Evolutionary conservation across 176 grass and related monocot species (phyloP).

Genomic region (Echinochloa phyllopogon): DNA sequence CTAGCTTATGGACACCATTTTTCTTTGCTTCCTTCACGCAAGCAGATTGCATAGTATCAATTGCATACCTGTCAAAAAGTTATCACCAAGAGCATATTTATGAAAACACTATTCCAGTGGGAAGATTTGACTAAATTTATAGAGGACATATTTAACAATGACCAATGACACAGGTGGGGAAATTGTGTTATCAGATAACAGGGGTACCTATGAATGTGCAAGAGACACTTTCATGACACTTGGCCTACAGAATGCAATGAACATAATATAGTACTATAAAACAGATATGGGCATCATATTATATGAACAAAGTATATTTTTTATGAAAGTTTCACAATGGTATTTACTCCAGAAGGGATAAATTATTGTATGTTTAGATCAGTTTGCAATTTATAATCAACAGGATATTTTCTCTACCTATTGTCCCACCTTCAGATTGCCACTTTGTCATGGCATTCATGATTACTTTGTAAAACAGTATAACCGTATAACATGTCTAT

Average conservation of each 20-base stretch:
- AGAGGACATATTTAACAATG: background rate
- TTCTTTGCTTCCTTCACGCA: constrained; percentile 71
- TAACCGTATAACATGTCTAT: too few relatives aligned
- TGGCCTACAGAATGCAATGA: background rate
- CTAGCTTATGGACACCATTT: constrained; percentile 45
- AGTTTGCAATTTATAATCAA: background rate
- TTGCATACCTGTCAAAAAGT: constrained; percentile 69
- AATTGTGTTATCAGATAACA: background rate
- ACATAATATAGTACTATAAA: background rate
- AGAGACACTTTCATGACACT: background rate
- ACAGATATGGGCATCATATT: background rate
- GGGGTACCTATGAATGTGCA: background rate
- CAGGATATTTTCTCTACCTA: background rate
- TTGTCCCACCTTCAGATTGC: background rate
- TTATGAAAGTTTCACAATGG: background rate
- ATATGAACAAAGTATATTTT: background rate
- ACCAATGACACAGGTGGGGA: background rate
- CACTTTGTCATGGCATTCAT: too few relatives aligned
- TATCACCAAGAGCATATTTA: constrained; percentile 35
- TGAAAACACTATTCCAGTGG: constrained; percentile 19
- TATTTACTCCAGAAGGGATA: background rate
- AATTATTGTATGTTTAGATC: background rate
- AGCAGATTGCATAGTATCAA: constrained; percentile 90
- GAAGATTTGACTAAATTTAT: constrained; percentile 13
- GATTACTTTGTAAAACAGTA: too few relatives aligned